Conservation (phyloP, 2,329 filamentous ascomycete species). For the Fonsecaea monophora region DNA sequence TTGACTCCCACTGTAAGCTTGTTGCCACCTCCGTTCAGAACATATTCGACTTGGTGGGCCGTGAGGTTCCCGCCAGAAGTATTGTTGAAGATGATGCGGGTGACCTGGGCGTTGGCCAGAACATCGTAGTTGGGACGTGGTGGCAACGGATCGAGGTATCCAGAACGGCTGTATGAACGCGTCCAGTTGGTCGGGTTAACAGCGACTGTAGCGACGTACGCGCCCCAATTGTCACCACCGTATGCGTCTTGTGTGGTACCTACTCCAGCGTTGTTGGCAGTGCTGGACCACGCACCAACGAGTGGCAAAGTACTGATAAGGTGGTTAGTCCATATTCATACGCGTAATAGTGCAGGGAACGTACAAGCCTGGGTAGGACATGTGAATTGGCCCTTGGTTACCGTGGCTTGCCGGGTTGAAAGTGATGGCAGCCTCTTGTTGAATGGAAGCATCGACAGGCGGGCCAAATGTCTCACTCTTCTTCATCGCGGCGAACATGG, state of each 20-base stretch:
- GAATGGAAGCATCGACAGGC: slow-evolving; percentile 45
- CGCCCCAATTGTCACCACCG: slow-evolving; percentile 44
- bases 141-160: slow-evolving; percentile 46
- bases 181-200: slow-evolving; percentile 49
- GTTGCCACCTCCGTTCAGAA: slow-evolving; percentile 41
- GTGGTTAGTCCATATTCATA: slow-evolving; percentile 25
- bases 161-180: slow-evolving; percentile 46
- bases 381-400: slow-evolving; percentile 55
- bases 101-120: slow-evolving; percentile 35
- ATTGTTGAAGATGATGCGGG: slow-evolving; percentile 38
- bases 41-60: slow-evolving; percentile 46
- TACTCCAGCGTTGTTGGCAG: slow-evolving; percentile 40
- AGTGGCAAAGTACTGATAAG: slow-evolving; percentile 39
- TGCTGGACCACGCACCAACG: slow-evolving; percentile 31
- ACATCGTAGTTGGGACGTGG: slow-evolving; percentile 46
- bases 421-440: slow-evolving; percentile 47
- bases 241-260: slow-evolving; percentile 43
- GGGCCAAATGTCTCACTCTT: slow-evolving; percentile 52
- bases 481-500: slow-evolving; percentile 47
- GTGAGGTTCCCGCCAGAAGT: slow-evolving; percentile 42
- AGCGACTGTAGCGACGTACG: slow-evolving; percentile 45
- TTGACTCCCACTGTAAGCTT: slow-evolving; percentile 49
- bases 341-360: slow-evolving; percentile 15
- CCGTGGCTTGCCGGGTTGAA: slow-evolving; percentile 53
- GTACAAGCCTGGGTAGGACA: slow-evolving; percentile 53